phyloP scores from a whole-genome alignment of 1,284 basidiomycete species.

The Ganoderma boninense region DNA sequence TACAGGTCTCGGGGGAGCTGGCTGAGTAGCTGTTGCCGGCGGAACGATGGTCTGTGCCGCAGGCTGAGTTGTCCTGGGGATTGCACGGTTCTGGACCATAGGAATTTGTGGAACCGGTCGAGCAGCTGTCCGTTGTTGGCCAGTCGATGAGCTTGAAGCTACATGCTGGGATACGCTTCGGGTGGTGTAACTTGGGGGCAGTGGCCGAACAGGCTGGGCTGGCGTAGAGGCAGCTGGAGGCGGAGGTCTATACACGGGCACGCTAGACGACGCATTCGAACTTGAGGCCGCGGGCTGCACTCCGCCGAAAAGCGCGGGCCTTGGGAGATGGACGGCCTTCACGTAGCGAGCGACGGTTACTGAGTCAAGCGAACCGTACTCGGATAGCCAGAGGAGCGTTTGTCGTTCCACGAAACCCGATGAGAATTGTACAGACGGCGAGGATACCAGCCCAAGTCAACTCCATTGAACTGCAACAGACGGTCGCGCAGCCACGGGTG shows the following conservation, averaged over 20 bases:
- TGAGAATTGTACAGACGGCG: not conserved
- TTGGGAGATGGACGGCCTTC: not conserved
- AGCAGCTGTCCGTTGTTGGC: not conserved
- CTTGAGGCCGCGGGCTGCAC: not conserved
- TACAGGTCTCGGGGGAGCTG: not conserved
- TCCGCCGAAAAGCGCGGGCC: not conserved
- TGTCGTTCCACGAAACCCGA: conserved; percentile 2
- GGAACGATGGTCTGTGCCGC: not conserved
- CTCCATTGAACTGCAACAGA: conserved; percentile 19
- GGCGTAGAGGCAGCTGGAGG: not conserved
- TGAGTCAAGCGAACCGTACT: not conserved
- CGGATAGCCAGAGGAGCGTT: not conserved
- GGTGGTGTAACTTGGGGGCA: not conserved
- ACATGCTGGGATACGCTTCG: not conserved
- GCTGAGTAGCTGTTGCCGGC: not conserved
- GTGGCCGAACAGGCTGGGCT: not conserved
- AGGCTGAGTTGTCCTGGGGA: not conserved
- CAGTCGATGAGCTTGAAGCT: not conserved
- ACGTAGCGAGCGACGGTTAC: not conserved
- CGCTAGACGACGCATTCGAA: not conserved
- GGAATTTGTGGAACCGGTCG: not conserved
- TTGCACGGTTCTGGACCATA: not conserved
- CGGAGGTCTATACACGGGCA: not conserved
- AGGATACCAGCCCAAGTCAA: conserved; percentile 7
- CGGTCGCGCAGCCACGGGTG: conserved; percentile 22